Conservation (phyloP, 2,329 filamentous ascomycete species). For the Aspergillus tanneri region DNA sequence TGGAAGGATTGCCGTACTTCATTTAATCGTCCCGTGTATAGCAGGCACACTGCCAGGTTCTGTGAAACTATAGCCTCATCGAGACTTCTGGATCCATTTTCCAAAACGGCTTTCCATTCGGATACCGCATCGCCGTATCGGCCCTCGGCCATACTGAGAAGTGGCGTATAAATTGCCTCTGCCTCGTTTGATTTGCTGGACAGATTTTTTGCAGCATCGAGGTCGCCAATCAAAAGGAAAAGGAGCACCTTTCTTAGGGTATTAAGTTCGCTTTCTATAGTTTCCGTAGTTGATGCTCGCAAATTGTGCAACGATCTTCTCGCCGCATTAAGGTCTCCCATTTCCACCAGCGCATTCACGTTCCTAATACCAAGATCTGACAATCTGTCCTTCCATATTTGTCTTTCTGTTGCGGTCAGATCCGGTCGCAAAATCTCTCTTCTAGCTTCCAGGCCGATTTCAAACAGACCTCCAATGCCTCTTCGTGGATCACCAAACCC, state of each 20-base stretch:
- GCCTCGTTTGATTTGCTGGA: constrained; percentile 47
- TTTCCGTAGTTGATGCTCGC: constrained; percentile 29
- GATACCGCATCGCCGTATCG: constrained; percentile 64
- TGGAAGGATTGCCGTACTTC: constrained; percentile 53
- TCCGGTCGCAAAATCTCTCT: constrained; percentile 55
- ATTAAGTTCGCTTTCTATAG: constrained; percentile 30
- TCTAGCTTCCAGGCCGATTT: constrained; percentile 76
- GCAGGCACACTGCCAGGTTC: constrained; percentile 77
- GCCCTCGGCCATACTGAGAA: constrained; percentile 77
- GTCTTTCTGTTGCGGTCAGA: constrained; percentile 54
- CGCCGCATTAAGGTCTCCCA: constrained; percentile 83
- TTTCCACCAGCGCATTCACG: constrained; percentile 56
- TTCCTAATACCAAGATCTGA: constrained; percentile 69
- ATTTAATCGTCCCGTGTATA: constrained; percentile 76
- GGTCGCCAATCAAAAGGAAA: constrained; percentile 75
- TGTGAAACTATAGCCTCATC: constrained; percentile 71
- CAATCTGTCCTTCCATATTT: constrained; percentile 70
- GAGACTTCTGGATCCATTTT: constrained; percentile 44
- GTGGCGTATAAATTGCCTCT: constrained; percentile 49
- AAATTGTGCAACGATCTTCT: constrained; percentile 68
- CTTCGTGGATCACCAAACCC: constrained; percentile 81
- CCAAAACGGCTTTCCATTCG: constrained; percentile 58
- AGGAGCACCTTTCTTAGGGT: constrained; percentile 59
- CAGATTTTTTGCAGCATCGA: constrained; percentile 62
- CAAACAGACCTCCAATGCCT: constrained; percentile 86